Conservation (phyloP, 768 basidiomycete species). For the Cystofilobasidium bisporidii region DNA sequence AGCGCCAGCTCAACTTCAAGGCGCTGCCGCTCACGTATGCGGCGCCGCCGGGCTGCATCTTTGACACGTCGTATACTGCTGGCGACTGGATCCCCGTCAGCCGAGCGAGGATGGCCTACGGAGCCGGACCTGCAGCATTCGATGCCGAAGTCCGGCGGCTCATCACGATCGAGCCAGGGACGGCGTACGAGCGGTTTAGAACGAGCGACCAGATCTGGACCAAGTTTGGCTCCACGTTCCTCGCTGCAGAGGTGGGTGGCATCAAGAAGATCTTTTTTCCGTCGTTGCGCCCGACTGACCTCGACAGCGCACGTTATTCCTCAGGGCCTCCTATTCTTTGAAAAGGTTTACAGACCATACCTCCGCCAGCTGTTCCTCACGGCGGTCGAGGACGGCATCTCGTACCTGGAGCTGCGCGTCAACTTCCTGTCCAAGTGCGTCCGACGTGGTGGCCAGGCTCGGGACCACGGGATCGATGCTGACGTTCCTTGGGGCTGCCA, state of each 20-base stretch:
- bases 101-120: constrained; percentile 51
- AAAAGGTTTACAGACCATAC: constrained; percentile 54
- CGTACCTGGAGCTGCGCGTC: constrained; percentile 59
- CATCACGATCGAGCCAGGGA: constrained; percentile 58
- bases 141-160: constrained; percentile 56
- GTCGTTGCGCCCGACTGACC: no score
- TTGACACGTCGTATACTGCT: constrained; percentile 42
- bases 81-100: constrained; percentile 50
- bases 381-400: constrained; percentile 61
- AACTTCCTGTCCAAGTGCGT: constrained; percentile 54
- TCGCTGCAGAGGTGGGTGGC: constrained; percentile 41
- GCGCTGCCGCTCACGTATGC: constrained; percentile 42
- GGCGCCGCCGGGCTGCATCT: constrained; percentile 32
- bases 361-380: constrained; percentile 54
- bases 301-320: no score
- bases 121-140: constrained; percentile 57
- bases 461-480: no score
- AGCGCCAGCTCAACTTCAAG: constrained; percentile 49
- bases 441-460: no score
- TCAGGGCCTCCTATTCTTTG: constrained; percentile 46
- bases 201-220: constrained; percentile 55
- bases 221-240: constrained; percentile 55
- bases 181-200: constrained; percentile 65
- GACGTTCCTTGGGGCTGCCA: no score
- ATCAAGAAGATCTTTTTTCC: no score